These are phyloP conservation scores for Aureobasidium sp. DNA, from an alignment of 2,329 filamentous ascomycete genomes.

Conservation along the genomic window DNA sequence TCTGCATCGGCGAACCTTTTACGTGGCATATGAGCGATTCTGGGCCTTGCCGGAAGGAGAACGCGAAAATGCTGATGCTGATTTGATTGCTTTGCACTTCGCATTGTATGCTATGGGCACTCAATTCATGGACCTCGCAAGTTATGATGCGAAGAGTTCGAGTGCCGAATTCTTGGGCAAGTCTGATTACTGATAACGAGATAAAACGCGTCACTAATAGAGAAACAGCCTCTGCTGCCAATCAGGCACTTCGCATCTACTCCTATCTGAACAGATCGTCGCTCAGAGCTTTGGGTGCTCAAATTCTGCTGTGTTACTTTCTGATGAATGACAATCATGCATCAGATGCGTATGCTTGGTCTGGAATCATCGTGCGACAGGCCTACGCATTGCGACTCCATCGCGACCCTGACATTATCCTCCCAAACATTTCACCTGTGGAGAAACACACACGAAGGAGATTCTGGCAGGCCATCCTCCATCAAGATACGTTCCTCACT, in stretches of 20 bases:
- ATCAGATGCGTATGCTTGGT: conserved; percentile 76
- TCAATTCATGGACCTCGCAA: conserved; percentile 60
- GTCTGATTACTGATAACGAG: not conserved
- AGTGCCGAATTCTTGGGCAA: conserved; percentile 69
- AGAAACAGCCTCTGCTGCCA: conserved; percentile 54
- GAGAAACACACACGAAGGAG: conserved; percentile 75
- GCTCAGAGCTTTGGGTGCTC: conserved; percentile 66
- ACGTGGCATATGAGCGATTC: conserved; percentile 71
- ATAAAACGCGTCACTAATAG: not conserved
- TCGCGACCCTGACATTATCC: conserved; percentile 66
- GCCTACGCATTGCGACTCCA: conserved; percentile 77
- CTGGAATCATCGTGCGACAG: conserved; percentile 68
- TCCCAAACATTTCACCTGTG: conserved; percentile 58
- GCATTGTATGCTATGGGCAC: conserved; percentile 72
- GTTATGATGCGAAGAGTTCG: conserved; percentile 58
- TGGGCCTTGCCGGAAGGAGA: conserved; percentile 57
- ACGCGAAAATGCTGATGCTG: conserved; percentile 56
- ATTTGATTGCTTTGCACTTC: conserved; percentile 66
- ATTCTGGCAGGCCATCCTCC: conserved; percentile 72
- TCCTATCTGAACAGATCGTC: conserved; percentile 72
- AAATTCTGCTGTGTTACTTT: conserved; percentile 78
- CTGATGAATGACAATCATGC: conserved; percentile 82
- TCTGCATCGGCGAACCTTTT: conserved; percentile 68
- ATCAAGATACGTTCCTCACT: conserved; percentile 76
- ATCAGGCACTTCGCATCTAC: conserved; percentile 67